Evolutionary conservation across 2,329 filamentous ascomycete species (phyloP).

Genomic region (Fusarium sp.): DNA sequence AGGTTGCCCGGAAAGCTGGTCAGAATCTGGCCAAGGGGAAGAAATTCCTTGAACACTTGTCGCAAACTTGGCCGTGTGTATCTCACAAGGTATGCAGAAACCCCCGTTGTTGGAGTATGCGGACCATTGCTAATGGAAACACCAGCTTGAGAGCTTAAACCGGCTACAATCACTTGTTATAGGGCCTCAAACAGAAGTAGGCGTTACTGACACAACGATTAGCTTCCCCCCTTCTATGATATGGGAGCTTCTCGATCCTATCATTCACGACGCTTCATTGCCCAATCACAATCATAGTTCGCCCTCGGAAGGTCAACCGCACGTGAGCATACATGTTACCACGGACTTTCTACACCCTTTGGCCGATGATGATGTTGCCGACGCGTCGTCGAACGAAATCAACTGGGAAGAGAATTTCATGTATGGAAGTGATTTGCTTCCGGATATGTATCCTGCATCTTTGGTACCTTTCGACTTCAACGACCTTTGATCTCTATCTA

Average conservation of each 20-base stretch:
- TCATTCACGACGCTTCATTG: background rate
- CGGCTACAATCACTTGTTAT: background rate
- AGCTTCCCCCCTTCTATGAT: conserved; percentile 19
- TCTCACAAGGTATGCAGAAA: background rate
- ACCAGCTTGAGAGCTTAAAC: background rate
- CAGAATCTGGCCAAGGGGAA: conserved; percentile 1
- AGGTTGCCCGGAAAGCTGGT: conserved; percentile 4
- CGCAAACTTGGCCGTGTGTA: conserved; percentile 9
- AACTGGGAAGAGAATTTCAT: conserved; percentile 4
- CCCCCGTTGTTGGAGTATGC: fast-evolving
- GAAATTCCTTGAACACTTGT: conserved; percentile 1
- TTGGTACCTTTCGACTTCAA: conserved; percentile 19
- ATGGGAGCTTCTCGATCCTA: conserved; percentile 17
- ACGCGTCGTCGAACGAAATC: background rate
- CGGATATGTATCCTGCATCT: conserved; percentile 1
- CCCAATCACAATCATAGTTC: fast-evolving
- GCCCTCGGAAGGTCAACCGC: background rate
- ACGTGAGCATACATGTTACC: conserved; percentile 22
- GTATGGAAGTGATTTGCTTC: conserved; percentile 1
- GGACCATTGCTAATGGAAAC: background rate
- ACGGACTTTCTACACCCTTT: conserved; percentile 23
- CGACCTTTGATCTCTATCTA: background rate
- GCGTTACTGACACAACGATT: background rate
- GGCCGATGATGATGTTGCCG: background rate
- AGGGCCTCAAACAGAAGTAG: background rate